phyloP scores from a whole-genome alignment of 1,284 basidiomycete species.

The Ustilago tritici region DNA sequence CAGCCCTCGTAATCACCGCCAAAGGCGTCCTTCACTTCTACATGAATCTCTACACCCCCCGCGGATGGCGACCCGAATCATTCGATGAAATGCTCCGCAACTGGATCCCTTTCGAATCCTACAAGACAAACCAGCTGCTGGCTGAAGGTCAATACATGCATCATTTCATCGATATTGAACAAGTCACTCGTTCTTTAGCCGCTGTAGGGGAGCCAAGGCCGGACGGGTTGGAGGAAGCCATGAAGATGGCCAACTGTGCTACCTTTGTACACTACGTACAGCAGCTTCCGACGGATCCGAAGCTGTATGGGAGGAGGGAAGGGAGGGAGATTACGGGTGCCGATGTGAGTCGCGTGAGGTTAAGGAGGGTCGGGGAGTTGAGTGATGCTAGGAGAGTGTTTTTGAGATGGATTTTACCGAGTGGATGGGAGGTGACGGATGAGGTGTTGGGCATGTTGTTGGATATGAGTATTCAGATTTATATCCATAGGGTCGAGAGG shows the following conservation, averaged over 20 bases:
- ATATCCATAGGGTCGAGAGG: conserved; percentile 45
- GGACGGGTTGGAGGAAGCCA: conserved; percentile 45
- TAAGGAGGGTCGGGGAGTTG: conserved; percentile 52
- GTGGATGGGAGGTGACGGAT: conserved; percentile 41
- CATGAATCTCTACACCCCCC: conserved; percentile 35
- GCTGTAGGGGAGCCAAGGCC: conserved; percentile 19
- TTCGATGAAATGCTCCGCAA: conserved; percentile 52
- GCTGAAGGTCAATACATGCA: conserved; percentile 50
- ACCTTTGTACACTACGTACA: conserved; percentile 62
- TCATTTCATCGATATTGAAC: conserved; percentile 56
- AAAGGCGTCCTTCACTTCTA: conserved; percentile 56
- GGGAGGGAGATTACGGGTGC: conserved; percentile 31
- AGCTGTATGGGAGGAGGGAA: conserved; percentile 21
- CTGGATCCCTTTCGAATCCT: conserved; percentile 55
- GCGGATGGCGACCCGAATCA: conserved; percentile 40
- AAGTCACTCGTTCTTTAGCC: conserved; percentile 39
- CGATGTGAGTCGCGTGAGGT: conserved; percentile 29
- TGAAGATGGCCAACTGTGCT: conserved; percentile 60
- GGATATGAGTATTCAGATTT: conserved; percentile 62
- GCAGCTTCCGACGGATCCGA: conserved; percentile 40
- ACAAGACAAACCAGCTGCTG: conserved; percentile 58
- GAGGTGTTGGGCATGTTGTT: conserved; percentile 51
- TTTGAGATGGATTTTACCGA: conserved; percentile 52
- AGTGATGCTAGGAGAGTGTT: conserved; percentile 57
- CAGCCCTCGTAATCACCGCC: conserved; percentile 45